Conservation (phyloP, 2,329 filamentous ascomycete genomes). For the Verticillium dahliae region DNA sequence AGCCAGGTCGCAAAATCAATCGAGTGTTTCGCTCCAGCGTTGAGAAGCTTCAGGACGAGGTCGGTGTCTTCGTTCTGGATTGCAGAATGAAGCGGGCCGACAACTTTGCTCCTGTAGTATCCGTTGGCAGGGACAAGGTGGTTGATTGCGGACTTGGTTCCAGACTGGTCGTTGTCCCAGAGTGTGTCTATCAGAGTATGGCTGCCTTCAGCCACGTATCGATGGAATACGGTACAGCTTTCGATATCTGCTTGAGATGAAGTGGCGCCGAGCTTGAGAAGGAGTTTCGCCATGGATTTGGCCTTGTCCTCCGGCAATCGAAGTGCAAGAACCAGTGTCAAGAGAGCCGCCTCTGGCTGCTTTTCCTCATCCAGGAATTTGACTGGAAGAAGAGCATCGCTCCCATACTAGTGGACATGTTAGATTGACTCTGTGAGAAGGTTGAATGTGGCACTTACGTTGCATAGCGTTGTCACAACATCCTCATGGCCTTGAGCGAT, state of each 20-base stretch:
- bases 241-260: slow-evolving; percentile 64
- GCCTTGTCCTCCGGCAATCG: slow-evolving; percentile 57
- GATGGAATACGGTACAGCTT: slow-evolving; percentile 60
- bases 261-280: slow-evolving; percentile 66
- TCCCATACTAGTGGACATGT: slow-evolving; percentile 55
- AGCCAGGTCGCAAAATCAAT: slow-evolving; percentile 61
- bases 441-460: slow-evolving; percentile 28
- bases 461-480: slow-evolving; percentile 62
- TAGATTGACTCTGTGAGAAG: slow-evolving; percentile 2
- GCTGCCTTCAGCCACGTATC: slow-evolving; percentile 48
- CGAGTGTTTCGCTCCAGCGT: slow-evolving; percentile 51
- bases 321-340: slow-evolving; percentile 64
- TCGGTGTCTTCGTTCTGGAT: slow-evolving; percentile 44
- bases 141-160: slow-evolving; percentile 58
- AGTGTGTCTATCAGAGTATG: slow-evolving; percentile 41
- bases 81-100: slow-evolving; percentile 52
- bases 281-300: slow-evolving; percentile 54
- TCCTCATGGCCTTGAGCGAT: slow-evolving; percentile 66
- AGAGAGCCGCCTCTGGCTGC: slow-evolving; percentile 51
- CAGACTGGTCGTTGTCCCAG: slow-evolving; percentile 50
- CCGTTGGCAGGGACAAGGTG: slow-evolving; percentile 43
- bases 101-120: slow-evolving; percentile 24
- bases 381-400: slow-evolving; percentile 68
- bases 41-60: slow-evolving; percentile 54
- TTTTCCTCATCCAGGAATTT: slow-evolving; percentile 51